A percentile compares a stretch with the other conserved stretches of the same genome.
phyloP scores from a whole-genome alignment of 179 eudicot species.

The Kewa caespitosa region DNA sequence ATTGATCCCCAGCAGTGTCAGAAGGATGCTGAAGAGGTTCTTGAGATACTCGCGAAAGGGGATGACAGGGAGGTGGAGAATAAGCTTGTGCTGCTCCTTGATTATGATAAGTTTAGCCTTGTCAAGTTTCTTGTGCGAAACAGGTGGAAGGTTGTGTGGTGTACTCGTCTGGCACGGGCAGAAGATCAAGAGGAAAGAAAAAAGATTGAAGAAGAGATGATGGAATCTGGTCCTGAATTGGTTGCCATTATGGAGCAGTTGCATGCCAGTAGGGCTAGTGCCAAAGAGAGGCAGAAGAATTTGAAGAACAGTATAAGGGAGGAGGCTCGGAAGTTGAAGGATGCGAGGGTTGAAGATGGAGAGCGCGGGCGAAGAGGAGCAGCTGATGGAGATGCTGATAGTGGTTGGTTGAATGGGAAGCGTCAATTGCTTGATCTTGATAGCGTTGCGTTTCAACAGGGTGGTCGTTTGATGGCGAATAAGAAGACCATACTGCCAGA shows the following conservation, averaged over 20 bases:
- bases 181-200: slow-evolving; percentile 83
- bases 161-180: slow-evolving; percentile 91
- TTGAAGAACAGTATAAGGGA: slow-evolving; percentile 87
- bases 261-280: slow-evolving; percentile 95
- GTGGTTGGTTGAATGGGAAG: slow-evolving; percentile 87
- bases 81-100: slow-evolving; percentile 73
- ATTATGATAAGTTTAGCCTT: slow-evolving; percentile 75
- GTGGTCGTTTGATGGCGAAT: slow-evolving; percentile 70
- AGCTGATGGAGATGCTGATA: slow-evolving; percentile 63
- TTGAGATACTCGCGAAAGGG: slow-evolving; percentile 78
- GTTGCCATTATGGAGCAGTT: slow-evolving; percentile 83
- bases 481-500: slow-evolving; percentile 61
- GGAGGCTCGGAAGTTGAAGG: slow-evolving; percentile 88
- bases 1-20: slow-evolving; percentile 93
- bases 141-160: slow-evolving; percentile 86
- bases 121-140: slow-evolving; percentile 75
- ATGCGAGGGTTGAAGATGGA: slow-evolving; percentile 60
- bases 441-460: slow-evolving; percentile 62
- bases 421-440: slow-evolving; percentile 93
- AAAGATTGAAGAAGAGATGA: slow-evolving; percentile 86
- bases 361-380: slow-evolving; percentile 46
- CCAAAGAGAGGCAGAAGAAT: slow-evolving; percentile 92
- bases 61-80: slow-evolving; percentile 84
- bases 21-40: slow-evolving; percentile 88
- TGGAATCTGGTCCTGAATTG: slow-evolving; percentile 58